Conservation (phyloP, 2,329 filamentous ascomycete genomes). For the Annulohypoxylon truncatum region DNA sequence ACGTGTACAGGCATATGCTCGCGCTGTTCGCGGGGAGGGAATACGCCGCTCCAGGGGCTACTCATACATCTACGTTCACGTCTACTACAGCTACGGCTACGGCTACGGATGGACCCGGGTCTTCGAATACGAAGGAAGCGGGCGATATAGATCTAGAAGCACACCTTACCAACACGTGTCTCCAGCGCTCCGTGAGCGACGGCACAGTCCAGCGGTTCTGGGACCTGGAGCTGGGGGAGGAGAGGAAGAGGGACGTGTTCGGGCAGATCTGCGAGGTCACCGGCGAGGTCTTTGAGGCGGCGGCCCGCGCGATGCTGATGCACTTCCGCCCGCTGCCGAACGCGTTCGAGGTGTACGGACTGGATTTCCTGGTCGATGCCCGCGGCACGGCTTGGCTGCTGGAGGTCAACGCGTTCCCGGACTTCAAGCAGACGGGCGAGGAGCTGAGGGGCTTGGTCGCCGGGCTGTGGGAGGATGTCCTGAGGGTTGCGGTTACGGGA, state of each 20-base stretch:
- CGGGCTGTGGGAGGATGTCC: constrained; percentile 80
- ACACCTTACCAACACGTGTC: constrained; percentile 95
- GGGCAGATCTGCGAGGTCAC: constrained; percentile 79
- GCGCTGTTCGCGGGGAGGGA: constrained; percentile 85
- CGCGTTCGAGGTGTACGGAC: constrained; percentile 90
- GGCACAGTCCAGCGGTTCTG: constrained; percentile 82
- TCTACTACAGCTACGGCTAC: constrained; percentile 36
- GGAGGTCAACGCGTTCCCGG: constrained; percentile 95
- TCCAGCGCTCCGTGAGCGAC: constrained; percentile 73
- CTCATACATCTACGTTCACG: constrained; percentile 30
- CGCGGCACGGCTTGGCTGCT: constrained; percentile 77
- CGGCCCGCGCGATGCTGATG: constrained; percentile 82
- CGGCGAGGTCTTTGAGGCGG: constrained; percentile 85
- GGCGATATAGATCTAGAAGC: constrained; percentile 68
- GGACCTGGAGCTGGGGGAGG: constrained; percentile 59
- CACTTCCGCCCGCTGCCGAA: constrained; percentile 93
- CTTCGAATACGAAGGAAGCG: constrained; percentile 44
- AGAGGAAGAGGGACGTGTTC: constrained; percentile 73
- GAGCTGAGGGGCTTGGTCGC: constrained; percentile 77
- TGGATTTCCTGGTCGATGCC: constrained; percentile 87
- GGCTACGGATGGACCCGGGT: constrained; percentile 49
- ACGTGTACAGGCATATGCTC: constrained; percentile 91
- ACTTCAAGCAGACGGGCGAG: constrained; percentile 90
- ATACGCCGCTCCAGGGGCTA: constrained; percentile 73
- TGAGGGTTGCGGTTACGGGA: constrained; percentile 72